Conservation (phyloP, 176 grass and related monocot genomes). For the Oryza glaberrima region DNA sequence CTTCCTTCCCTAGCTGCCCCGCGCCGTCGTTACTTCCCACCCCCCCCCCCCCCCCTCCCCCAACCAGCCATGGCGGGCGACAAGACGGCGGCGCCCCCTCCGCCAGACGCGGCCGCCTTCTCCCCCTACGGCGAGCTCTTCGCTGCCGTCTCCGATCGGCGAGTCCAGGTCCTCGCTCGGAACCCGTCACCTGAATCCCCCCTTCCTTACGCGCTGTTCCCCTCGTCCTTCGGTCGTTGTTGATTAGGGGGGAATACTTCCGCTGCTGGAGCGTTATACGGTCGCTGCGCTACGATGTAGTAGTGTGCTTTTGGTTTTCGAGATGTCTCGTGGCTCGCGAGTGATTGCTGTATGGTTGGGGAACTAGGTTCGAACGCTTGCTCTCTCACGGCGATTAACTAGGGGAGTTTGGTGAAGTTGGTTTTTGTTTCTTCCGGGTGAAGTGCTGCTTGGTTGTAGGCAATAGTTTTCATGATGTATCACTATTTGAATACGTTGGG, state of each 20-base stretch:
- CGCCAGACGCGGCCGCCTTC: not conserved
- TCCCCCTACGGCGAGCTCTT: constrained; percentile 31
- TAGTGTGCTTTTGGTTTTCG: not conserved
- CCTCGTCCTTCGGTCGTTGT: not conserved
- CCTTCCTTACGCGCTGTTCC: constrained; percentile 13
- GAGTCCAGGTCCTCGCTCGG: constrained; percentile 27
- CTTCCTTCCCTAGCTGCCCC: not conserved
- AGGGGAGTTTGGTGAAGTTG: not conserved
- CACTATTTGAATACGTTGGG: not conserved
- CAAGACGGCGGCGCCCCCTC: not conserved
- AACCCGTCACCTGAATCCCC: not conserved
- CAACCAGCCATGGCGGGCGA: not conserved
- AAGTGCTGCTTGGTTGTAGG: not conserved
- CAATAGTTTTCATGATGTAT: not conserved
- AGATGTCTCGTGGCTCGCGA: not conserved
- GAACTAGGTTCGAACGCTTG: not conserved
- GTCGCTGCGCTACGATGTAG: not conserved
- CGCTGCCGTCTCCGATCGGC: not conserved
- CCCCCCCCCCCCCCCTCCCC: not conserved
- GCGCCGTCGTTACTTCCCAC: constrained; percentile 15
- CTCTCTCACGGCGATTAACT: not conserved
- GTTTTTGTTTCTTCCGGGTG: not conserved
- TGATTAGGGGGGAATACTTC: not conserved
- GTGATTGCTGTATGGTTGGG: not conserved
- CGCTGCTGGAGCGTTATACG: not conserved